Evolutionary conservation across 306 rosid species (phyloP).

Genomic region (Glycine latifolia): DNA sequence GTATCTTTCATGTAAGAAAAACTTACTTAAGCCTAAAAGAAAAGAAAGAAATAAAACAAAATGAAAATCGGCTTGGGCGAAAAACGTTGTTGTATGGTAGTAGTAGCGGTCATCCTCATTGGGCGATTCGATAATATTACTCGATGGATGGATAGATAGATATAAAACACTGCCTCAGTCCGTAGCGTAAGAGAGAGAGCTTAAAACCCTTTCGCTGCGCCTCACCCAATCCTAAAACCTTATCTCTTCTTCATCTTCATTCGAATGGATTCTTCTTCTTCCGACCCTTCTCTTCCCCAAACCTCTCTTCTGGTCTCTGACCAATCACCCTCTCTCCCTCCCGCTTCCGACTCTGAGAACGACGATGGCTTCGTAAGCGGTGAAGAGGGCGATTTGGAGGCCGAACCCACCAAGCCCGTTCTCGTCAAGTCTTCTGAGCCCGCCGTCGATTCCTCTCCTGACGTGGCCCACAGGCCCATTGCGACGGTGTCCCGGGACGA

Average conservation of each 20-base stretch:
- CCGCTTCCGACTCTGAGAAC: conserved; percentile 50
- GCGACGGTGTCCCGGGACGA: conserved; percentile 56
- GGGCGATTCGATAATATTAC: neutral
- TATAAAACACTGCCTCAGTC: neutral
- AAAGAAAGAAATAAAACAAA: neutral
- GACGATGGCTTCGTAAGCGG: conserved; percentile 74
- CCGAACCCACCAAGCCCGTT: conserved; percentile 49
- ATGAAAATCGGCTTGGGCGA: neutral
- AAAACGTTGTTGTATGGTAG: neutral
- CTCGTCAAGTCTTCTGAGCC: conserved; percentile 40
- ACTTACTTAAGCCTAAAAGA: too few species aligned
- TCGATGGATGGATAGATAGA: neutral
- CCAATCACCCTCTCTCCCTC: conserved; percentile 52
- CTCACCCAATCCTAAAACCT: conserved; percentile 41
- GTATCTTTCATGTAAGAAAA: too few species aligned
- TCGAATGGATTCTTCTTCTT: conserved; percentile 55
- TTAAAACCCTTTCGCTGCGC: conserved; percentile 36
- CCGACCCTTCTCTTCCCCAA: neutral
- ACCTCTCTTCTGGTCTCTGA: neutral
- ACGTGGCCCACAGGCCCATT: conserved; percentile 24
- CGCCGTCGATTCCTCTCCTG: neutral
- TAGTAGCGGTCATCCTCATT: neutral
- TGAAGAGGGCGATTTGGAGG: conserved; percentile 63
- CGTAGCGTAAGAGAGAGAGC: neutral
- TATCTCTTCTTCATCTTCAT: conserved; percentile 26